Conservation (phyloP, 2,329 filamentous ascomycete species). For the Pochonia chlamydosporia region DNA sequence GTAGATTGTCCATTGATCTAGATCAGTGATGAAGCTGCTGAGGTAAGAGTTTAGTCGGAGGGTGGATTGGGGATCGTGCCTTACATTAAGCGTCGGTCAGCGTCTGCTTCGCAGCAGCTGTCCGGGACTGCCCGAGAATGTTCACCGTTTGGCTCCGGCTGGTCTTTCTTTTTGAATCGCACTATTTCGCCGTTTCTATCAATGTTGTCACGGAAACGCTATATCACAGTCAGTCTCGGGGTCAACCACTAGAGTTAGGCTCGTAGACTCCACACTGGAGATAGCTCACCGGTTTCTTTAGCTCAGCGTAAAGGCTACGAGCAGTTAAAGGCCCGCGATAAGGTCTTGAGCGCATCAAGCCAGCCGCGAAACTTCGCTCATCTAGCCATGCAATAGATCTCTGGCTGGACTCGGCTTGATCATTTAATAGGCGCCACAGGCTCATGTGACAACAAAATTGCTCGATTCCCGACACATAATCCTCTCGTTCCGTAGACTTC, state of each 20-base stretch:
- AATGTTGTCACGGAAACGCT: too few relatives aligned
- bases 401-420: neutral
- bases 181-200: too few relatives aligned
- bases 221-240: too few relatives aligned
- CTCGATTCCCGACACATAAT: neutral
- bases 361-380: neutral
- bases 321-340: neutral
- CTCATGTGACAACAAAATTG: neutral
- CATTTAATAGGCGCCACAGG: neutral
- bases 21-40: neutral
- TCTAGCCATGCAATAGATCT: neutral
- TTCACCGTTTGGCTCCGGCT: too few relatives aligned
- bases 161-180: too few relatives aligned
- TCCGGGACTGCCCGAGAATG: too few relatives aligned
- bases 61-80: neutral
- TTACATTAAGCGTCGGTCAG: neutral
- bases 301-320: neutral
- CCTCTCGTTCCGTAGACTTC: neutral
- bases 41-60: neutral
- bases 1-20: neutral
- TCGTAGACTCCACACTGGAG: too few relatives aligned
- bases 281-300: neutral
- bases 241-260: too few relatives aligned
- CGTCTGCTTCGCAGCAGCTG: too few relatives aligned
- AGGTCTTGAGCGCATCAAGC: neutral